These are phyloP conservation scores for Nemania sp. DNA, from an alignment of 2,329 filamentous ascomycete genomes.

Conservation along the genomic window DNA sequence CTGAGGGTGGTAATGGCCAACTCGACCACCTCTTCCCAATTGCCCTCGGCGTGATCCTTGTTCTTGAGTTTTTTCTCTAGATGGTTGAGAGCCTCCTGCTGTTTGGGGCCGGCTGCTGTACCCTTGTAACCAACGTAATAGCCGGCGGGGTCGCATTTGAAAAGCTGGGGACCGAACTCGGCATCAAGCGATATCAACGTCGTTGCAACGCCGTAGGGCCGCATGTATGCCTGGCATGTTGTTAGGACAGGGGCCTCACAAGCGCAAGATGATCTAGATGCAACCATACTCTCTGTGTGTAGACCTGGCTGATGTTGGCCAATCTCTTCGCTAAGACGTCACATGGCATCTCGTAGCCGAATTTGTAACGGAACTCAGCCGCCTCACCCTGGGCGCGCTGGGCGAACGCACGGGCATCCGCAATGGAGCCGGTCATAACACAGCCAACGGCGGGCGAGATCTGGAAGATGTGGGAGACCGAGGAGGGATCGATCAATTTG, in stretches of 20 bases:
- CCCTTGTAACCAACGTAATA: constrained; percentile 99
- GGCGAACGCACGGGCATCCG: constrained; percentile 91
- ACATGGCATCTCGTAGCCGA: constrained; percentile 98
- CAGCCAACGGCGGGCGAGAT: constrained; percentile 95
- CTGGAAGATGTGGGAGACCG: constrained; percentile 96
- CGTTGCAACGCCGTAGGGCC: constrained; percentile 91
- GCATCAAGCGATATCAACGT: constrained; percentile 93
- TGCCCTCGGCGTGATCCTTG: constrained; percentile 90
- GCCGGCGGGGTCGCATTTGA: constrained; percentile 97
- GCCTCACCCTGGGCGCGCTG: constrained; percentile 93
- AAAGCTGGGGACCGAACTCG: constrained; percentile 90
- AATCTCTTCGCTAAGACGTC: constrained; percentile 95
- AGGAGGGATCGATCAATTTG: constrained; percentile 97
- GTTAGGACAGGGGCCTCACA: constrained; percentile 25
- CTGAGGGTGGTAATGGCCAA: constrained; percentile 93
- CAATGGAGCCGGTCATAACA: constrained; percentile 98
- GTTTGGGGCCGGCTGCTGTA: constrained; percentile 94
- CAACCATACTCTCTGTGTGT: constrained; percentile 82
- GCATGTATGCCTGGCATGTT: constrained; percentile 80
- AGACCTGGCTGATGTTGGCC: constrained; percentile 99
- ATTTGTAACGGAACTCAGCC: constrained; percentile 98
- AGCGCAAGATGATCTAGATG: constrained; percentile 3
- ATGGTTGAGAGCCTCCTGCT: constrained; percentile 97
- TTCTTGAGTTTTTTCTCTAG: constrained; percentile 99
- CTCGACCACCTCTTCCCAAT: constrained; percentile 97